phyloP scores from a whole-genome alignment of 2,329 filamentous ascomycete genomes.

The Bipolaris zeicola region DNA sequence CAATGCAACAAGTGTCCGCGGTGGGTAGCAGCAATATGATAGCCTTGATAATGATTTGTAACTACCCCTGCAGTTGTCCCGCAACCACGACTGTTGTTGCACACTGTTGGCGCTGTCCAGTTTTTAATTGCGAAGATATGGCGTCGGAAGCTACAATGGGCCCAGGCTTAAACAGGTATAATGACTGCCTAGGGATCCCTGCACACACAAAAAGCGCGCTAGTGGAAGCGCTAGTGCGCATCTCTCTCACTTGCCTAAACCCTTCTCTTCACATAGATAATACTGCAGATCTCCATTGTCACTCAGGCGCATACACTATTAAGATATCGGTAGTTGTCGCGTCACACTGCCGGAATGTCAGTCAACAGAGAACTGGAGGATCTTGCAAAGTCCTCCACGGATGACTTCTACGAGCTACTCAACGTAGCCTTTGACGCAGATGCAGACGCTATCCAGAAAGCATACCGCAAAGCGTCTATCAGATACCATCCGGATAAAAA shows the following conservation, averaged over 20 bases:
- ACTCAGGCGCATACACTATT: neutral
- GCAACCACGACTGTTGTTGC: no score
- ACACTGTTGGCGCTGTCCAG: no score
- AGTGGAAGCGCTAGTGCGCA: slow-evolving; percentile 9
- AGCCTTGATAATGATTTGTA: no score
- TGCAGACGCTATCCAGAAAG: slow-evolving; percentile 77
- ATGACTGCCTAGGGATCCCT: neutral
- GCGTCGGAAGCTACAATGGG: neutral
- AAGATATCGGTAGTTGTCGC: neutral
- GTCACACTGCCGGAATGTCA: slow-evolving; percentile 35
- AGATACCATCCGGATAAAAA: slow-evolving; percentile 95
- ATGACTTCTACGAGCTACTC: slow-evolving; percentile 80
- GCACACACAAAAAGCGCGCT: slow-evolving; percentile 14
- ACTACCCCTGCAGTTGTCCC: no score
- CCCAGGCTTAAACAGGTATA: neutral
- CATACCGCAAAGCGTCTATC: slow-evolving; percentile 83
- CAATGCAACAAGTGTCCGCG: no score
- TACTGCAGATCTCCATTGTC: neutral
- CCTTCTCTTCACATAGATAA: no score
- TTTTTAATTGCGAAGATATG: neutral
- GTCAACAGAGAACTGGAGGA: slow-evolving; percentile 52
- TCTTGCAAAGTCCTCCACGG: slow-evolving; percentile 47
- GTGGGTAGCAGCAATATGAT: no score
- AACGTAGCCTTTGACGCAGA: slow-evolving; percentile 67
- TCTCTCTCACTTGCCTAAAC: no score